Percentiles rank a stretch among this genome's conserved stretches.
Evolutionary conservation across 148 eudicot species (phyloP).

Genomic region (Rhododendron mucronatum): DNA sequence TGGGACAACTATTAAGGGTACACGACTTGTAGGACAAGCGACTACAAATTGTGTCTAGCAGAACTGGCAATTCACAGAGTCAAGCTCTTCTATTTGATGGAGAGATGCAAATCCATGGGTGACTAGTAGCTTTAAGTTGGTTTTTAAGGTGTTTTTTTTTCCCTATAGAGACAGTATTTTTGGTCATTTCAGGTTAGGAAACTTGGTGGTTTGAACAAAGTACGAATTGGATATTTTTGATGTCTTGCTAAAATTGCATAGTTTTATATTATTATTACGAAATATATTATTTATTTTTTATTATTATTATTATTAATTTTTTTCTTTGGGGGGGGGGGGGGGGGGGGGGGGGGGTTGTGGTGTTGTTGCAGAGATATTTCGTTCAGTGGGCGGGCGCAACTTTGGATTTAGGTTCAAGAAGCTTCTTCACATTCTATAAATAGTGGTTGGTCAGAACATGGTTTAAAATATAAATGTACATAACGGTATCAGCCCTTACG

Average conservation of each 20-base stretch:
- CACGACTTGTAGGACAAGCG: background rate
- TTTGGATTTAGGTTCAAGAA: background rate
- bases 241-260: background rate
- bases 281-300: too few species aligned
- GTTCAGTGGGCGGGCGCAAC: background rate
- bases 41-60: background rate
- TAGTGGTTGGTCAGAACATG: background rate
- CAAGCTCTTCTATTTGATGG: background rate
- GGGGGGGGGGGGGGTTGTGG: too few species aligned
- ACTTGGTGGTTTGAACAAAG: background rate
- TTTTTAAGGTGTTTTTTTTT: background rate
- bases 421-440: background rate
- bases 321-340: too few species aligned
- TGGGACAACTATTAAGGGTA: background rate
- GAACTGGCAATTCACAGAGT: background rate
- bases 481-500: background rate
- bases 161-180: background rate
- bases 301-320: too few species aligned
- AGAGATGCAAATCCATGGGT: background rate
- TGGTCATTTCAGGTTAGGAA: background rate
- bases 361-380: background rate
- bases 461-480: background rate
- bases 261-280: too few species aligned
- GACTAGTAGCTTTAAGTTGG: background rate
- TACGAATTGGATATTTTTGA: background rate